A percentile compares a stretch with the other conserved stretches of the same genome.
Evolutionary conservation across 768 basidiomycete genomes (phyloP).

Genomic region (Zangia roseola): DNA sequence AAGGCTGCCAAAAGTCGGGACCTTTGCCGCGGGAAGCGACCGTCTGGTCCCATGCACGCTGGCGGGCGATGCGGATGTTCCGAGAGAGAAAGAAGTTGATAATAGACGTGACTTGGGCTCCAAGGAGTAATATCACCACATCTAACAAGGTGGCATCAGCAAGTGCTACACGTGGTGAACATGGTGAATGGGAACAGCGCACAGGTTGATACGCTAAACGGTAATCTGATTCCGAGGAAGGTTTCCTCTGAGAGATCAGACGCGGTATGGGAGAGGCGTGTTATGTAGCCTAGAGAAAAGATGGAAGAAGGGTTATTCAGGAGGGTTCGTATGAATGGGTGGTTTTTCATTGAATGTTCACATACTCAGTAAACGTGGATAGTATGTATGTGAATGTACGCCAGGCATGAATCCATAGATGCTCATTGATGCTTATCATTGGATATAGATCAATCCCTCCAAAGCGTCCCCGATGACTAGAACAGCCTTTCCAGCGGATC

Average conservation of each 20-base stretch:
- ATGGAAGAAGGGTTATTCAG: constrained; percentile 27
- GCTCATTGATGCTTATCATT: too few species aligned
- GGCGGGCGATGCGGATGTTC: constrained; percentile 78
- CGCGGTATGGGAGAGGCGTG: constrained; percentile 29
- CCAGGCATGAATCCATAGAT: too few species aligned
- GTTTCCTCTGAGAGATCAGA: constrained; percentile 43
- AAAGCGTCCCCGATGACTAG: constrained; percentile 20
- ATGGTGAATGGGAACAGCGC: constrained; percentile 9
- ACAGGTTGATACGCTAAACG: constrained; percentile 75
- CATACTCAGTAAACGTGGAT: too few species aligned
- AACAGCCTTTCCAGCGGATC: constrained; percentile 60
- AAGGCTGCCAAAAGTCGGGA: too few species aligned
- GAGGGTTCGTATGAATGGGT: constrained; percentile 49
- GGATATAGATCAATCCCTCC: constrained; percentile 1
- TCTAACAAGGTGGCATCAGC: constrained; percentile 47
- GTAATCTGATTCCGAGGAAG: constrained; percentile 61
- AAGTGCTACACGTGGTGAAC: neutral
- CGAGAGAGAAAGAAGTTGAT: constrained; percentile 80
- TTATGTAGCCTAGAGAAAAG: constrained; percentile 25
- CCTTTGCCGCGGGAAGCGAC: constrained; percentile 76
- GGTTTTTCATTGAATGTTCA: neutral
- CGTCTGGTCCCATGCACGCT: constrained; percentile 79
- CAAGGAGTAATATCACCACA: constrained; percentile 70
- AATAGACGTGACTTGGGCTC: constrained; percentile 71
- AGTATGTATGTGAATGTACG: too few species aligned